phyloP scores from a whole-genome alignment of 2,329 filamentous ascomycete species.

The Talaromyces sp. region DNA sequence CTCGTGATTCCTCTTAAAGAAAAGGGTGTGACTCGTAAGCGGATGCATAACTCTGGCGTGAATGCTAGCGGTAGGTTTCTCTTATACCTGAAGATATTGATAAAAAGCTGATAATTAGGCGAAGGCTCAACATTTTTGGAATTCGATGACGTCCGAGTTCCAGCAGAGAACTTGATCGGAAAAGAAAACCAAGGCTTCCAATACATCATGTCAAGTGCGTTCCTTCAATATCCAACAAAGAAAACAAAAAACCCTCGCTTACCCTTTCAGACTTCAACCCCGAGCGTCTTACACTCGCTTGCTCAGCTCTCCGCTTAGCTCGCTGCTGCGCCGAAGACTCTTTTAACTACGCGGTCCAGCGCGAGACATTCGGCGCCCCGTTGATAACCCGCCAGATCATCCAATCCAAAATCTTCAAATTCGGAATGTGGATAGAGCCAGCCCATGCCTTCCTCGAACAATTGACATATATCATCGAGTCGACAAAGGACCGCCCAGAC shows the following conservation, averaged over 20 bases:
- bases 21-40: constrained; percentile 41
- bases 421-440: constrained; percentile 55
- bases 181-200: constrained; percentile 64
- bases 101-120: neutral
- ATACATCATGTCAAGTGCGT: constrained; percentile 61
- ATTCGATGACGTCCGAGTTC: constrained; percentile 66
- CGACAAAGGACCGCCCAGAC: constrained; percentile 34
- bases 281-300: constrained; percentile 61
- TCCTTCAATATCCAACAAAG: neutral
- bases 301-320: constrained; percentile 57
- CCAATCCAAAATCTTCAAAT: constrained; percentile 53
- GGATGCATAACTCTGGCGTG: constrained; percentile 60
- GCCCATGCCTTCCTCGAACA: constrained; percentile 59
- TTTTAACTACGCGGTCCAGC: constrained; percentile 57
- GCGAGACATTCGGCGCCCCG: constrained; percentile 57
- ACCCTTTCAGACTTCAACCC: constrained; percentile 60
- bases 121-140: constrained; percentile 56
- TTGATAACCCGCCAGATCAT: constrained; percentile 56
- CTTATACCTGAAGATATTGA: neutral
- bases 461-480: constrained; percentile 50
- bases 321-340: constrained; percentile 55
- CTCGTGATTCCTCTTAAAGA: constrained; percentile 50
- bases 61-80: constrained; percentile 51
- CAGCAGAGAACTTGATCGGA: constrained; percentile 63
- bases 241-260: neutral